phyloP scores from a whole-genome alignment of 23 red algal species.

The Cyanidioschyzon merolae region DNA sequence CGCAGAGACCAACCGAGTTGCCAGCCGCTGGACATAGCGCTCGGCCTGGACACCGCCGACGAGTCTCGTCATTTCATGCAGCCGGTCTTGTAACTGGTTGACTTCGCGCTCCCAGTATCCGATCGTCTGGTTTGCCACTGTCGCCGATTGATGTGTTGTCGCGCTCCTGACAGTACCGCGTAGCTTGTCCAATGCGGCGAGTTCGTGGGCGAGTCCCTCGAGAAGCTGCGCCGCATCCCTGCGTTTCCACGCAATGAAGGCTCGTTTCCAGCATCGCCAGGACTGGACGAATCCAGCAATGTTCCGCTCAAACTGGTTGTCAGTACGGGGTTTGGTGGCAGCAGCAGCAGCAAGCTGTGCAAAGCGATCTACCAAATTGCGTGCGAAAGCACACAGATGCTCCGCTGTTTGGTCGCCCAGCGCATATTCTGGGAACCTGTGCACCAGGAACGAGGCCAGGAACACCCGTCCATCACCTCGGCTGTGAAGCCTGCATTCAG shows the following conservation, averaged over 20 bases:
- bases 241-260: neutral
- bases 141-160: neutral
- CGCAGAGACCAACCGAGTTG: neutral
- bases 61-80: neutral
- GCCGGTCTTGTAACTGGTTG: neutral
- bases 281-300: neutral
- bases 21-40: neutral
- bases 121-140: neutral
- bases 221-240: neutral
- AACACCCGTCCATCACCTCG: neutral
- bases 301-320: neutral
- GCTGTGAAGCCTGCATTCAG: too few species aligned
- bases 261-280: neutral
- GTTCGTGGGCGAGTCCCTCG: neutral
- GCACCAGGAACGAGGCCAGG: conserved; percentile 10
- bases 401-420: neutral
- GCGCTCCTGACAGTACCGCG: neutral
- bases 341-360: neutral
- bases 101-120: neutral
- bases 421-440: neutral
- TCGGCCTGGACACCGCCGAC: neutral
- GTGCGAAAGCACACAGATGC: neutral
- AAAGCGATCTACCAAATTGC: neutral
- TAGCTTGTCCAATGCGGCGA: neutral
- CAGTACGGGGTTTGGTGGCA: neutral